These are phyloP conservation scores for Solanum bukasovii DNA, from an alignment of 257 asterid genomes.

Conservation along the genomic window DNA sequence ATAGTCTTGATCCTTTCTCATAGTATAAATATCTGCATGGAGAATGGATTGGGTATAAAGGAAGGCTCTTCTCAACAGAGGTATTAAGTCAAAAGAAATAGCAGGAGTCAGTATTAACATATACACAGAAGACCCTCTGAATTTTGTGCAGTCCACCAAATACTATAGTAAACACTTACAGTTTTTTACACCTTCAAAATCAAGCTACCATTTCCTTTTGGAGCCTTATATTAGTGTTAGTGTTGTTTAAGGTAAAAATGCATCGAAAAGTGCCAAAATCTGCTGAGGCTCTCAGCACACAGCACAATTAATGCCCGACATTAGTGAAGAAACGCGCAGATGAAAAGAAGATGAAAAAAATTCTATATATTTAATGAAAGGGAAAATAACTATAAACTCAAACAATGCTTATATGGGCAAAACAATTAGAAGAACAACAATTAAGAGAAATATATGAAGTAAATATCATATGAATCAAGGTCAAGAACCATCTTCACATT, in stretches of 20 bases:
- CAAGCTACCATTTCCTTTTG: neutral
- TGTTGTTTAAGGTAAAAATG: neutral
- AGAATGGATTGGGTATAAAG: too few relatives aligned
- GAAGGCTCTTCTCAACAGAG: too few relatives aligned
- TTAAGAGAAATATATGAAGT: neutral
- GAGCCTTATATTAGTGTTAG: neutral
- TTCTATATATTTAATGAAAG: neutral
- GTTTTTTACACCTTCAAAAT: too few relatives aligned
- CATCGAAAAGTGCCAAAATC: neutral
- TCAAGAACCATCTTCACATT: neutral
- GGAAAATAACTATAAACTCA: neutral
- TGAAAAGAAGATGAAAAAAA: neutral
- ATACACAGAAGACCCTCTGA: too few relatives aligned
- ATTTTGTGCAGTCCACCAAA: too few relatives aligned
- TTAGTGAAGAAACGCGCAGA: neutral
- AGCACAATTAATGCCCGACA: neutral
- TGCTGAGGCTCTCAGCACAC: neutral
- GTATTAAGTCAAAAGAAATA: too few relatives aligned
- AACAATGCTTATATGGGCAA: neutral
- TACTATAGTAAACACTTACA: too few relatives aligned
- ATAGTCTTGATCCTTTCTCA: too few relatives aligned
- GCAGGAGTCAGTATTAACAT: too few relatives aligned
- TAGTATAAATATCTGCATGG: too few relatives aligned
- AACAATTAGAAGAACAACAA: neutral
- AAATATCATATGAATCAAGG: neutral